These are phyloP conservation scores for Triticum timopheevii DNA, from an alignment of 176 grass and related monocot species.

Conservation along the genomic window DNA sequence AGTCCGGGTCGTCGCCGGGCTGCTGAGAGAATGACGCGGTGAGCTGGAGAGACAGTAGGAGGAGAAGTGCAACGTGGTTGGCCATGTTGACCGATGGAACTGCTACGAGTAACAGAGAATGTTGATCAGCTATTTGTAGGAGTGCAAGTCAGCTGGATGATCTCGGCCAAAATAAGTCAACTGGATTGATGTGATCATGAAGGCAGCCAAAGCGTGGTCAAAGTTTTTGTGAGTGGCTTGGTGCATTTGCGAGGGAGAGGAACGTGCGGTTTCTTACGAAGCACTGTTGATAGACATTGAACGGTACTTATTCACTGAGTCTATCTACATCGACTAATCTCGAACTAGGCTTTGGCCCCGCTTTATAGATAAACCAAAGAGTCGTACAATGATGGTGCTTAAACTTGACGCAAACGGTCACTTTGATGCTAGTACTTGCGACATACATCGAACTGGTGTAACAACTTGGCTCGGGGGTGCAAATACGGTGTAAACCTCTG, in stretches of 20 bases:
- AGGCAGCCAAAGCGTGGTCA: slow-evolving; percentile 4
- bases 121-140: neutral
- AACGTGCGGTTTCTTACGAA: neutral
- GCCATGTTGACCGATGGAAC: neutral
- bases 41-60: neutral
- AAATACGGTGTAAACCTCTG: too few species aligned
- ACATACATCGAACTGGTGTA: too few species aligned
- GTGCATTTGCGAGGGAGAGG: too few species aligned
- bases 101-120: neutral
- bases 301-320: too few species aligned
- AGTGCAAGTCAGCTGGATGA: neutral
- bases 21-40: neutral
- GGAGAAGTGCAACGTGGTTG: neutral
- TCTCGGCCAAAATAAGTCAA: neutral
- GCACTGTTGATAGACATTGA: neutral
- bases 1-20: neutral
- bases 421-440: too few species aligned
- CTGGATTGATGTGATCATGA: neutral
- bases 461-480: too few species aligned
- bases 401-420: too few species aligned
- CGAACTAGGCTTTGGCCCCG: too few species aligned
- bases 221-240: neutral
- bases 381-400: too few species aligned
- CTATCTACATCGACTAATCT: too few species aligned
- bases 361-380: too few species aligned